Conservation (phyloP, 305 asterid genomes). For the Fraxinus nigra region DNA sequence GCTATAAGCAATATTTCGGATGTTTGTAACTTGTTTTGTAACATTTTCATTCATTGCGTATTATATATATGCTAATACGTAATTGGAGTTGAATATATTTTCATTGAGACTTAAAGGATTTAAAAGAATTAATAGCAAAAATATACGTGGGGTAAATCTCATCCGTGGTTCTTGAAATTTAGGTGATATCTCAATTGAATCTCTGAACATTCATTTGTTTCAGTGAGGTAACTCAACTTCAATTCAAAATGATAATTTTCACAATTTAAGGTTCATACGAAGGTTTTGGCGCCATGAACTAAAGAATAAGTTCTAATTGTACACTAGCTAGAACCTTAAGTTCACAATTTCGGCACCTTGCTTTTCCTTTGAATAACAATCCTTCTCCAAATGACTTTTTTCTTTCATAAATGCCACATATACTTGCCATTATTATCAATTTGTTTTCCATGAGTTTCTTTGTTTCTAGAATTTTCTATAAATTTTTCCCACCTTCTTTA, state of each 20-base stretch:
- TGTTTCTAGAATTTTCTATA: neutral
- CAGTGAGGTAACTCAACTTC: neutral
- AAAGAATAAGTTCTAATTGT: neutral
- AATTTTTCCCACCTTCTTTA: neutral
- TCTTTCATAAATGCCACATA: neutral
- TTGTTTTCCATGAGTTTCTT: neutral
- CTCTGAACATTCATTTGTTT: neutral
- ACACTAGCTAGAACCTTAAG: neutral
- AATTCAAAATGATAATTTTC: too few species aligned
- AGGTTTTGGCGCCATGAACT: neutral
- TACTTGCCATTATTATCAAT: too few species aligned
- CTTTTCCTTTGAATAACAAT: too few species aligned
- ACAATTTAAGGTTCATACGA: neutral
- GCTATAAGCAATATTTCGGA: neutral
- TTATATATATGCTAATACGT: neutral
- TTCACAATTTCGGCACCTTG: neutral
- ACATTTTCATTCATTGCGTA: neutral
- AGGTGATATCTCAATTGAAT: neutral
- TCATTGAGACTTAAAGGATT: neutral
- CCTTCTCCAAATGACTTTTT: neutral
- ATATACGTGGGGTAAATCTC: neutral
- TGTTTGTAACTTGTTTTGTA: neutral
- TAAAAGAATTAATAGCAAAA: neutral
- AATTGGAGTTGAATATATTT: neutral
- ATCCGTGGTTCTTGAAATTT: neutral